Base-by-base conservation (phyloP, 2,329 filamentous ascomycete genomes). In the Lomentospora prolificans region DNA sequence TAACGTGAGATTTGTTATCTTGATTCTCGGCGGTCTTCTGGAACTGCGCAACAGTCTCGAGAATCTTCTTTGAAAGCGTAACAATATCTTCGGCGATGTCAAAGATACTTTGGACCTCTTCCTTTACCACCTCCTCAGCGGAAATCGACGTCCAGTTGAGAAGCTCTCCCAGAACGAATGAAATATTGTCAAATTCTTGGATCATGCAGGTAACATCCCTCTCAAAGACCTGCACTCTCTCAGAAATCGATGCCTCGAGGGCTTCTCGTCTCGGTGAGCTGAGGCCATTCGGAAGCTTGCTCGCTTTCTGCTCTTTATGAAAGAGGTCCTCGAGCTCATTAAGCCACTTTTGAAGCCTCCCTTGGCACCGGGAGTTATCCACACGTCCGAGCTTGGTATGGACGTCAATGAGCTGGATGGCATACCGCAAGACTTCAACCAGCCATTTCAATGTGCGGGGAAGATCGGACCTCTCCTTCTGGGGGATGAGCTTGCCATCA, bases 31-130 rank as follows among this genome's bases (percentile, higher is more conserved):
- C 69, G 2, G 76, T 70, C 58, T 80, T 80, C 57, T 82, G 80
- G 50, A 87, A 77, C 60, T 85, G 82, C 67, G 96, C 90, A 51
- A 95, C 77, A 1, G 87, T 85, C 33, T 92, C 86, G 2, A 96
- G 81, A 27, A 92, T 80, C 52, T 82, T 81, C 67, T 95, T 88
- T 50, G 86, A 80, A n/a, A 87, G 74, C 1, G 70, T 78, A 36
- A 88, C 79, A 1, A 90, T 68, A 3, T 76, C 72, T 12, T 76
- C 70, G 44, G 83, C 79, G 48, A 90, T 78, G 0, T 70, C 65
- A 5, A 58, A 50, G 10, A 59, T 25, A 17, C 76, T 60, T 14
- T 14, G 27, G 27, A 27, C 7, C 2, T 55, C 28, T 10, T 9
- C 12, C 7, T 73, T 57, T 17, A 66, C 62, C 24, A 61, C 8